Conservation (phyloP, 495 filamentous ascomycete species). For the Lepidopterella palustris region DNA sequence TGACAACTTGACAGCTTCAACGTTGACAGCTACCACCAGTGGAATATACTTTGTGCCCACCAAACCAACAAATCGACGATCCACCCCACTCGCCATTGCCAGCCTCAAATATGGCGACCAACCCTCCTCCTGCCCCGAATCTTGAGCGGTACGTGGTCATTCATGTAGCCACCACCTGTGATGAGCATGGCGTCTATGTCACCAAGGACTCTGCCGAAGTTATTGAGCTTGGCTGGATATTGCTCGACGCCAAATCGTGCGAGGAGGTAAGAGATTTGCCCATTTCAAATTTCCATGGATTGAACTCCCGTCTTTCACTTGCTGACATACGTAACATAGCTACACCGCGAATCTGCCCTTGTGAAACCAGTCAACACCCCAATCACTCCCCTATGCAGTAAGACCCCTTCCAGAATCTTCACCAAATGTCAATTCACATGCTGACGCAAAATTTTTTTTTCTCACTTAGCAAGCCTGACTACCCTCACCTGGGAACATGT, state of each 20-base stretch:
- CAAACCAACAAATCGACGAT: background rate
- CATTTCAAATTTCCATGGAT: background rate
- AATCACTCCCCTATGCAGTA: slow-evolving; percentile 97
- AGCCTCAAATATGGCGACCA: slow-evolving; percentile 32
- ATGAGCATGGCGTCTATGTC: slow-evolving; percentile 98
- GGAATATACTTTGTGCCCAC: background rate
- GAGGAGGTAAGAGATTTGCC: slow-evolving; percentile 69
- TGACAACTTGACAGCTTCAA: too few relatives aligned
- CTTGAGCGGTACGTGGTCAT: slow-evolving; percentile 95
- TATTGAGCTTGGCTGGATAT: slow-evolving; percentile 96
- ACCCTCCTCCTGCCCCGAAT: slow-evolving; percentile 44
- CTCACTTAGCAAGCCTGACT: slow-evolving; percentile 74
- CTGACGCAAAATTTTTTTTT: slow-evolving; percentile 24
- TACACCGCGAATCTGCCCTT: slow-evolving; percentile 89
- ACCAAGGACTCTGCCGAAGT: slow-evolving; percentile 99
- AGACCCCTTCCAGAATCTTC: slow-evolving; percentile 40
- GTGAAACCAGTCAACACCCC: slow-evolving; percentile 98
- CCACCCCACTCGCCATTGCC: background rate
- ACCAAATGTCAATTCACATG: background rate
- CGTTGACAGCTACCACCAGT: background rate
- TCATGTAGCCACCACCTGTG: slow-evolving; percentile 97
- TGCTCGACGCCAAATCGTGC: slow-evolving; percentile 81
- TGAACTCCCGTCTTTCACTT: slow-evolving; percentile 4
- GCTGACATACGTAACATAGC: slow-evolving; percentile 44
- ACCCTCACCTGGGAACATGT: slow-evolving; percentile 99